Evolutionary conservation across 148 eudicot genomes (phyloP), one percentile per base, ranked within the genome.

Genomic region (Arctostaphylos glauca): DNA sequence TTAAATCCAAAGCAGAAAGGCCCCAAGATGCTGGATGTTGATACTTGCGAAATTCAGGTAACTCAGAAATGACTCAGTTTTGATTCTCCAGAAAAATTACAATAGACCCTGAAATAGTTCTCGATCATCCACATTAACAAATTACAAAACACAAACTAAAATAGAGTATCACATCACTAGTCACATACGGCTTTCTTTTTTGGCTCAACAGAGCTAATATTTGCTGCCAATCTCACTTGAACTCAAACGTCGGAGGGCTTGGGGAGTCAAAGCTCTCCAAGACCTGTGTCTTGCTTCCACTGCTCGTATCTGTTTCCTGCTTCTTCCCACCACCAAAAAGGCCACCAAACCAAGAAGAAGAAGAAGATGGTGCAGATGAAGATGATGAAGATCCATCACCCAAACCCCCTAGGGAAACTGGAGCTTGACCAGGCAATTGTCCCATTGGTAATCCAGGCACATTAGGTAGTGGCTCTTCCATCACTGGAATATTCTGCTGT

Each of bases 181-280:
- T 41, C 38, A 55, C 12, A 44, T 38, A 21, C 70, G 12, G 44
- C 6, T 19, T 73, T 25, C 23, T 50, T 31, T 25, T 25, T 25
- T 12, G 44, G 80, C 83, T 74, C 64, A 80, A 79, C 80, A 64
- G 16, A n/a, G 23, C 72, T n/a, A 53, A 58, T 18, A 50, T 25
- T 46, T 44, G 49, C 66, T 49, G 53, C 55, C 80, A 71, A 52
- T 38, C 76, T 90, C 75, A 90, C 80, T 90, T 90, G 87, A 85
- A 90, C 84, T 90, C 91, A 60, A 90, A 90, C 5, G 86, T 77
- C 13, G 91, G 92, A 48, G 92, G 92, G 74, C 62, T 84, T 5
- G 92, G 92, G 43, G 90, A 83, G 83, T 90, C 92, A 80, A 88
- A 90, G 83, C 92, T 89, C 88, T 90, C 92, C 85, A 90, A 83